Base-by-base conservation (phyloP, 2,329 filamentous ascomycete genomes). In the Aspergillus ustus region DNA sequence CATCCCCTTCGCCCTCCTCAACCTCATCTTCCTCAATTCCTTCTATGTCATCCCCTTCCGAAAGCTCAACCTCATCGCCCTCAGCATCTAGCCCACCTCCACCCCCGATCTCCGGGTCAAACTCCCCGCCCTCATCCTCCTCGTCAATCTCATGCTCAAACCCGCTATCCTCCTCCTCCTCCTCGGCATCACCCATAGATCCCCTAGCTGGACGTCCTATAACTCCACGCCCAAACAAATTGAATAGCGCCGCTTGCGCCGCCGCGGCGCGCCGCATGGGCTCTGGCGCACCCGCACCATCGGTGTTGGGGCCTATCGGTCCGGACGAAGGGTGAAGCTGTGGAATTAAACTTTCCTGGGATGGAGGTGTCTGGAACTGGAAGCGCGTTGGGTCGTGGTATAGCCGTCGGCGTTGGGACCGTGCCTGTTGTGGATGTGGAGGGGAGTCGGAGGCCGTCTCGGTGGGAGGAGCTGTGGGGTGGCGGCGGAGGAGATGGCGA, bases 291-390 rank as follows among this genome's bases (percentile, higher is more conserved):
- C 19, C 49, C 2, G 22, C 31, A 37, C 48, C 52, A 45, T 55
- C n/a, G 7, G 31, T 25, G 2, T 50, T 25, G 2, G 65, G 65
- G 19, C 66, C 63, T 9, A 70, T 70, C 20, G 58, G 69, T n/a
- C 53, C 71, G 49, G 73, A 71, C 11, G 73, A 72, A 3, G 69
- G 69, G 49, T 65, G 67, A 9, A 67, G 64, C 28, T 70, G 70
- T 9, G 70, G 73, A 15, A 71, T 71, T 13, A 69, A 72, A 15
- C 70, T 71, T 17, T 65, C 67, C 31, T 69, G 69, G 9, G 72
- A 65, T 1, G 73, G 73, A 9, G 73, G 73, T 9, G 73, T 76
- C 19, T 74, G 72, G 54, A 73, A 76, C 58, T 76, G 73, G 7
- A 62, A 56, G 52, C 57, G 63, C 9, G 43, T 49, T 31, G 59